Evolutionary conservation across 306 rosid species (phyloP), one percentile per base, ranked within the genome.

Genomic region (Sicyos baderoa): DNA sequence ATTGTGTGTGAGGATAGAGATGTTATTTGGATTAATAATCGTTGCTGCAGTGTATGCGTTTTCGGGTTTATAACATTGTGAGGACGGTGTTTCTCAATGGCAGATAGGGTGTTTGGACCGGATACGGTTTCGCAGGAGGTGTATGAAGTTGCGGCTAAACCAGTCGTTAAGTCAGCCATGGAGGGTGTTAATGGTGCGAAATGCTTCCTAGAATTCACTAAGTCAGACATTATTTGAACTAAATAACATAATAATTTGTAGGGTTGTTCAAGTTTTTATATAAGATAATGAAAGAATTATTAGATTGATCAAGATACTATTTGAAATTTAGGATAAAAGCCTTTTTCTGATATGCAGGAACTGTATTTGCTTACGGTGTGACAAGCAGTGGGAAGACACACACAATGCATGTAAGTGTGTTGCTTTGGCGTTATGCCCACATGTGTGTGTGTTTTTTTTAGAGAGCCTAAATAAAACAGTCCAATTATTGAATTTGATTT

Each of bases 331-430:
- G 40, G 70, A 10, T 5, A 53, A 45, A 45, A 64, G 44, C 14
- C 44, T 64, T 25, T 19, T 70, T 70, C n/a, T 53, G 63, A 19
- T 52, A 72, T 69, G 86, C 95, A 94, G 97, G 99, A 53, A 94
- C 97, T 17, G 99, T 94, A 76, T 94, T 94, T 84, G 99, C 97
- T 52, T 94, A 94, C 68, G 99, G 99, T 75, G 99, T 90, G 81
- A 94, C 97, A 9, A 94, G 99, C 75, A 94, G 99, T 78, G 99
- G 99, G 62, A 94, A 94, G 84, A 94, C 99, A 6, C 99, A 94
- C 84, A 94, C 99, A 67, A 94, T 94, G 99, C 99, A 94, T 79
- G 99, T 94, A 85, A 85, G 97, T 83, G 74, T 68, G 77, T 14
- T 59, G 45, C 63, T 80, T 62, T 49, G 25, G 48, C 54, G 42